These are phyloP conservation scores for Cladophialophora psammophila DNA, from an alignment of 2,329 filamentous ascomycete genomes.

Conservation along the genomic window DNA sequence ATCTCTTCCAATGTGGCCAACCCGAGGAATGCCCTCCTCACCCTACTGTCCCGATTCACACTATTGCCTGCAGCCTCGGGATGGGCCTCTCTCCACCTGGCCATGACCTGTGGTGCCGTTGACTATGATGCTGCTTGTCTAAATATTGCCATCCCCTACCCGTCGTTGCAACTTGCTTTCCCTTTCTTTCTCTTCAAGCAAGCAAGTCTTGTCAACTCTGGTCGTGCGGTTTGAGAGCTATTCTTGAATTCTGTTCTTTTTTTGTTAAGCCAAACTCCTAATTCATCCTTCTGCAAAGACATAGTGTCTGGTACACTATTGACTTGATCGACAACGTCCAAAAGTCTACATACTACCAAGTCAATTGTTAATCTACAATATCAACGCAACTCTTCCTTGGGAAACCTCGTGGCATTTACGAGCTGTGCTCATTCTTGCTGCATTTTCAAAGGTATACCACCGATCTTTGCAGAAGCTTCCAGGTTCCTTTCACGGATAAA, in stretches of 20 bases:
- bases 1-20: conserved; percentile 30
- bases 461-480: conserved; percentile 34
- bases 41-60: neutral
- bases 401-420: conserved; percentile 26
- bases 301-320: conserved; percentile 39
- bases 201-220: conserved; percentile 43
- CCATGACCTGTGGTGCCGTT: conserved; percentile 20
- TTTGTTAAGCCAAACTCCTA: conserved; percentile 14
- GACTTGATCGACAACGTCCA: conserved; percentile 21
- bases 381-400: conserved; percentile 20
- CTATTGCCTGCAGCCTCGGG: conserved; percentile 21
- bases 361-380: conserved; percentile 24
- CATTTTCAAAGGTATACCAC: conserved; percentile 21
- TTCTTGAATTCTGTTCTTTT: conserved; percentile 38
- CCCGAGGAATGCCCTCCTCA: conserved; percentile 17
- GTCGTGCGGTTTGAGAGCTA: conserved; percentile 38
- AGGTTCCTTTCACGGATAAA: neutral
- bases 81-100: neutral
- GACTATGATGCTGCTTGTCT: conserved; percentile 32
- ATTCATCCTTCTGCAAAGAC: conserved; percentile 32
- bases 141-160: conserved; percentile 40
- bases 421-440: conserved; percentile 35
- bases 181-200: conserved; percentile 38
- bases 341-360: neutral
- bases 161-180: conserved; percentile 23